Evolutionary conservation across 2,329 filamentous ascomycete genomes (phyloP).

Genomic region (Phialophora macrospora): DNA sequence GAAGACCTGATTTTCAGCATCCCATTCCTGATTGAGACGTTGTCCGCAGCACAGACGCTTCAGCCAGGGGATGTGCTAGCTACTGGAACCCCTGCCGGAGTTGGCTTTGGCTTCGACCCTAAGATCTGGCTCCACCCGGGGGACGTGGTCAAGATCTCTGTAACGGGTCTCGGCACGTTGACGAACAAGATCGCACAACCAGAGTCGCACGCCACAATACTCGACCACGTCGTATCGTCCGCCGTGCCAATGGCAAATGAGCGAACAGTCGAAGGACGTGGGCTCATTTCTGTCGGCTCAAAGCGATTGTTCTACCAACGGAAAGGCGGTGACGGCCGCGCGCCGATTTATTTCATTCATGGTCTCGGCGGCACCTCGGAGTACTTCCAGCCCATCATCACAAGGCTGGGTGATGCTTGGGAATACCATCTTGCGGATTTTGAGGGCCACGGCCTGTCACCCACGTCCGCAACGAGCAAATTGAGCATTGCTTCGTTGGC

Average conservation of each 20-base stretch:
- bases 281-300: slow-evolving; percentile 48
- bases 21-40: slow-evolving; percentile 53
- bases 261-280: slow-evolving; percentile 42
- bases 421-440: slow-evolving; percentile 57
- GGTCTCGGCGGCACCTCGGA: slow-evolving; percentile 57
- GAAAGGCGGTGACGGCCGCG: slow-evolving; percentile 39
- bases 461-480: slow-evolving; percentile 53
- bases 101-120: slow-evolving; percentile 53
- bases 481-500: slow-evolving; percentile 54
- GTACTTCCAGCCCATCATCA: slow-evolving; percentile 55
- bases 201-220: slow-evolving; percentile 36
- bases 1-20: slow-evolving; percentile 58
- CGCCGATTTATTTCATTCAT: slow-evolving; percentile 58
- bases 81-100: slow-evolving; percentile 51
- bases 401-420: slow-evolving; percentile 42
- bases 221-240: slow-evolving; percentile 32
- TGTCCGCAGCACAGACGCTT: slow-evolving; percentile 58
- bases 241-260: slow-evolving; percentile 27
- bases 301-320: slow-evolving; percentile 51
- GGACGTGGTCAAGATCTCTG: slow-evolving; percentile 49
- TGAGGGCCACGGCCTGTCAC: slow-evolving; percentile 62
- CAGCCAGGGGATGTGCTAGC: slow-evolving; percentile 58
- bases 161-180: slow-evolving; percentile 50
- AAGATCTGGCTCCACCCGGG: slow-evolving; percentile 49
- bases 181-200: slow-evolving; percentile 48